phyloP scores from a whole-genome alignment of 139 green algal species.

The Closterium sp. region DNA sequence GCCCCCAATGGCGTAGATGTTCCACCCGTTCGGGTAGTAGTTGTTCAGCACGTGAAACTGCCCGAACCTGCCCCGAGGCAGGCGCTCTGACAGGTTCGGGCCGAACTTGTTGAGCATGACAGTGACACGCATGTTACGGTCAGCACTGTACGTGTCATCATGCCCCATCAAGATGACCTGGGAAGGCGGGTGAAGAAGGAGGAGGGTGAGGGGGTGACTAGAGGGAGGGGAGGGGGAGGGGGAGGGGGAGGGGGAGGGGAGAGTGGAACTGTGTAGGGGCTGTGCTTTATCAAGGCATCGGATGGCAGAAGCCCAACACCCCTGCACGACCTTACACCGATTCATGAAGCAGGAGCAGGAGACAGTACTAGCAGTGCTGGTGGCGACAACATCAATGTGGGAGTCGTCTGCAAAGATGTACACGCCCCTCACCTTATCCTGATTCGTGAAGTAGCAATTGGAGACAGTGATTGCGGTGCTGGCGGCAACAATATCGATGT shows the following conservation, averaged over 20 bases:
- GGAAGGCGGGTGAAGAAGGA: not conserved
- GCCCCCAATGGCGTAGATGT: not conserved
- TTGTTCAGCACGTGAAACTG: constrained; percentile 14
- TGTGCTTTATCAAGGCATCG: not conserved
- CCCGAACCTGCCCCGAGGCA: constrained; percentile 1
- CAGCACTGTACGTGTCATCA: not conserved
- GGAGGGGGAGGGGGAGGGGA: not conserved
- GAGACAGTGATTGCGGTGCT: constrained; percentile 3
- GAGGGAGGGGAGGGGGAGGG: not conserved
- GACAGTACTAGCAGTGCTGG: not conserved
- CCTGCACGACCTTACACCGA: not conserved
- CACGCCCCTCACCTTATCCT: constrained; percentile 23
- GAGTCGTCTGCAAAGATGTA: no score
- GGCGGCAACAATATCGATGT: constrained; percentile 1
- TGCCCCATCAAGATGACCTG: not conserved
- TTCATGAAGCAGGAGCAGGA: not conserved
- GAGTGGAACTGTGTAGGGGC: not conserved
- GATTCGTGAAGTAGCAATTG: constrained; percentile 9
- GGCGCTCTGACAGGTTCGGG: not conserved
- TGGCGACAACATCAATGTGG: no score
- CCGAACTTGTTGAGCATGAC: constrained; percentile 12
- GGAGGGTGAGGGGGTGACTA: not conserved
- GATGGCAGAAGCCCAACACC: not conserved
- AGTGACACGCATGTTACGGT: constrained; percentile 3
- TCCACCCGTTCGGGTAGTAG: not conserved